Percentiles rank a stretch among this genome's conserved stretches.
Conservation (phyloP, 139 green algal species). For the Tetradesmus obliquus region DNA sequence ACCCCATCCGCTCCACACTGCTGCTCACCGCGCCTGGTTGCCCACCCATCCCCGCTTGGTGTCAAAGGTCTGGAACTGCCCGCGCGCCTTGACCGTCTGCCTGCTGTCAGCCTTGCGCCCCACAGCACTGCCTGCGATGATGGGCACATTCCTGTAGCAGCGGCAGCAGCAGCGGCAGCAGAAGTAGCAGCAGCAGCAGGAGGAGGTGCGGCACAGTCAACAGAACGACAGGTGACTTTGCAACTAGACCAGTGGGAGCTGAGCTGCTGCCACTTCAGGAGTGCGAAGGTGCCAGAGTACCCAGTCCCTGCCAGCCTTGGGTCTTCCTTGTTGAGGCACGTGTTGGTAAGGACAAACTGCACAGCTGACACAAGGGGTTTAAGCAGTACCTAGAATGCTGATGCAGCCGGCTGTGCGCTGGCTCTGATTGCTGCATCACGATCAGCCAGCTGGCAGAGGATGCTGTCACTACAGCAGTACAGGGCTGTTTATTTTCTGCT, state of each 20-base stretch:
- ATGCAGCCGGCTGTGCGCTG: too few species aligned
- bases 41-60: constrained; percentile 13
- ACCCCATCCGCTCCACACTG: not conserved
- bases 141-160: constrained; percentile 31
- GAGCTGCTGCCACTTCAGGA: not conserved
- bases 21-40: constrained; percentile 26
- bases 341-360: too few species aligned
- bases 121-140: constrained; percentile 47
- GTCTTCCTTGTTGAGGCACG: too few species aligned
- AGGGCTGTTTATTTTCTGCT: not conserved
- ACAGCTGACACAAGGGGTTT: too few species aligned
- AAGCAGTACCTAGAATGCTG: too few species aligned
- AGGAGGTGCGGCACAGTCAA: not conserved
- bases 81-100: constrained; percentile 36
- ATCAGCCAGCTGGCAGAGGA: too few species aligned
- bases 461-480: not conserved
- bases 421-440: too few species aligned
- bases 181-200: too few species aligned
- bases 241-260: not conserved
- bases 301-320: too few species aligned
- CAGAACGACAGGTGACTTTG: not conserved
- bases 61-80: constrained; percentile 49
- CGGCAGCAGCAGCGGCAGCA: not conserved
- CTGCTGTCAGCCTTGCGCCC: constrained; percentile 43
- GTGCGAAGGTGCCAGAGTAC: too few species aligned